Evolutionary conservation across 306 rosid species (phyloP).

Genomic region (Medicago truncatula): DNA sequence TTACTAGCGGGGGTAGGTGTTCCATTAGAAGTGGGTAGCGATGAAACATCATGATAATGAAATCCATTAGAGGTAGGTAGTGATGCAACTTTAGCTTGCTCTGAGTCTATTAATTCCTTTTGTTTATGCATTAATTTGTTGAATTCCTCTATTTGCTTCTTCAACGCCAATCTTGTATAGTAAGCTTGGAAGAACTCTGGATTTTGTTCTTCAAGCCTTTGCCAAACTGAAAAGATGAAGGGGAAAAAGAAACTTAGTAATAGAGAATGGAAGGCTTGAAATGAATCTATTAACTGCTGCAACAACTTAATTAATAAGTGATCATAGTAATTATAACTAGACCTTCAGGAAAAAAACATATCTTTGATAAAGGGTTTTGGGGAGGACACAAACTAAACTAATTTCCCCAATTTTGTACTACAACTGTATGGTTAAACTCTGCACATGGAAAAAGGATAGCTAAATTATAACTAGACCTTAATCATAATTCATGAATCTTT

Average conservation of each 20-base stretch:
- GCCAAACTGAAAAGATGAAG: slow-evolving; percentile 76
- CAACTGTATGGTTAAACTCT: no score
- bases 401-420: no score
- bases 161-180: slow-evolving; percentile 79
- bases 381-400: no score
- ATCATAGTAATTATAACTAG: slow-evolving; percentile 2
- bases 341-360: no score
- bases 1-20: no score
- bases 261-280: slow-evolving; percentile 7
- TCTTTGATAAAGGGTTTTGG: no score
- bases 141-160: slow-evolving; percentile 83
- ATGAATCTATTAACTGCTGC: slow-evolving; percentile 25
- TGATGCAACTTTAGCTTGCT: slow-evolving; percentile 60
- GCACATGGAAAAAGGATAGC: background rate
- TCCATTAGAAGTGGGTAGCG: no score
- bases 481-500: background rate
- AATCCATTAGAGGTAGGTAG: slow-evolving; percentile 74
- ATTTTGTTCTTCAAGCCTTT: slow-evolving; percentile 93
- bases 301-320: slow-evolving; percentile 22
- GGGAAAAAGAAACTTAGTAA: slow-evolving; percentile 22
- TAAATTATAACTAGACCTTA: background rate
- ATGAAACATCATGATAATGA: slow-evolving; percentile 10
- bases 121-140: slow-evolving; percentile 87
- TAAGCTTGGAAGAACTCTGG: slow-evolving; percentile 88
- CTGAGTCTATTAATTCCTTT: slow-evolving; percentile 65